Conservation (phyloP, 1,139 yeast genomes). For the Scheffersomyces illinoinensis region DNA sequence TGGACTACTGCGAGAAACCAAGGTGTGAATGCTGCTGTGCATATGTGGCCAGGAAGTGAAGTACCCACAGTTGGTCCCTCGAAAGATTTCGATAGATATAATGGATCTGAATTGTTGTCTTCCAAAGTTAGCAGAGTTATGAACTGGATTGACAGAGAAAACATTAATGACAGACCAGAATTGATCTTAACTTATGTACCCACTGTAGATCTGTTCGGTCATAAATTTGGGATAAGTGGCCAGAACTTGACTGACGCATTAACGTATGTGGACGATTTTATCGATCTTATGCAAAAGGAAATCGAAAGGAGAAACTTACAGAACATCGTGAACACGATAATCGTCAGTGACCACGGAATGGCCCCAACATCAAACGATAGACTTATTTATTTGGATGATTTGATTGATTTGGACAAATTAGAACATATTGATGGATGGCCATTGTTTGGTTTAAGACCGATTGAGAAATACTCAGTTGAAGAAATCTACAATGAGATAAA, state of each 20-base stretch:
- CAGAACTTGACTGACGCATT: constrained; percentile 55
- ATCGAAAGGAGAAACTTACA: constrained; percentile 56
- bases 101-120: constrained; percentile 61
- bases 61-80: constrained; percentile 54
- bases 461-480: constrained; percentile 27
- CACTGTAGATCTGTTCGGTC: constrained; percentile 75
- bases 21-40: constrained; percentile 72
- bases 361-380: constrained; percentile 77
- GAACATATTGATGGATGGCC: constrained; percentile 88
- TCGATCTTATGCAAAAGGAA: constrained; percentile 50
- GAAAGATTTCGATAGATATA: constrained; percentile 58
- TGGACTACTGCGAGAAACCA: constrained; percentile 79
- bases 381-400: constrained; percentile 66
- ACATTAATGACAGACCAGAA: constrained; percentile 63
- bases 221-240: constrained; percentile 67
- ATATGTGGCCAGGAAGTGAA: constrained; percentile 97
- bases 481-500: constrained; percentile 36
- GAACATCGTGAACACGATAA: constrained; percentile 67
- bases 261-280: constrained; percentile 62
- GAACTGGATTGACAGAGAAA: constrained; percentile 63
- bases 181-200: constrained; percentile 81
- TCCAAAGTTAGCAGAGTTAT: constrained; percentile 58
- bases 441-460: constrained; percentile 74
- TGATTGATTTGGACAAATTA: constrained; percentile 53
- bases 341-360: constrained; percentile 94